A percentile compares a stretch with the other conserved stretches of the same genome.
Evolutionary conservation across 148 eudicot species (phyloP).

Genomic region (Chenopodium suecicum): DNA sequence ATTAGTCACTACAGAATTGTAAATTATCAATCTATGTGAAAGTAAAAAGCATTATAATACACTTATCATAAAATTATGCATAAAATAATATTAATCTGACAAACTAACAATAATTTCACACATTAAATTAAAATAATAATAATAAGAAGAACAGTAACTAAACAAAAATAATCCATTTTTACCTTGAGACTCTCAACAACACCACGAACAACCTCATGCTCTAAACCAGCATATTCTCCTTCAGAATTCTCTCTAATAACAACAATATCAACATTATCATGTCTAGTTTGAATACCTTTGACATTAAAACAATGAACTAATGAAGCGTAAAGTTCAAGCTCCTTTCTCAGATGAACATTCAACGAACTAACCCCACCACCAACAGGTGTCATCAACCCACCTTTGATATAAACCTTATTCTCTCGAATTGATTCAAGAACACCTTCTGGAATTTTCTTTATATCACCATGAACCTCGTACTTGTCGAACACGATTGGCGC

Average conservation of each 20-base stretch:
- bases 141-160: background rate
- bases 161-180: background rate
- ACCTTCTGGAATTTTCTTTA: slow-evolving; percentile 50
- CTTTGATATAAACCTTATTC: slow-evolving; percentile 72
- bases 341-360: slow-evolving; percentile 57
- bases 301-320: slow-evolving; percentile 69
- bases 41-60: background rate
- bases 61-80: background rate
- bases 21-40: too few species aligned
- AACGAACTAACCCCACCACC: slow-evolving; percentile 81
- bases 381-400: slow-evolving; percentile 67
- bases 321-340: slow-evolving; percentile 75
- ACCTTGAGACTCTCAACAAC: slow-evolving; percentile 92
- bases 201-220: slow-evolving; percentile 87
- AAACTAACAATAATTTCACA: background rate
- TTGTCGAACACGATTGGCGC: slow-evolving; percentile 69
- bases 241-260: slow-evolving; percentile 88
- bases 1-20: background rate
- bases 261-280: slow-evolving; percentile 72
- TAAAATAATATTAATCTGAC: background rate
- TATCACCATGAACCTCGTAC: slow-evolving; percentile 66
- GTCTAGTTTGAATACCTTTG: slow-evolving; percentile 61
- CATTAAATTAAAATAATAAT: background rate
- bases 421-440: slow-evolving; percentile 57
- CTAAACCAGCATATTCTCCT: slow-evolving; percentile 82